These are phyloP conservation scores for Sanghuangporus baumii DNA, from an alignment of 1,284 basidiomycete species.

Conservation along the genomic window DNA sequence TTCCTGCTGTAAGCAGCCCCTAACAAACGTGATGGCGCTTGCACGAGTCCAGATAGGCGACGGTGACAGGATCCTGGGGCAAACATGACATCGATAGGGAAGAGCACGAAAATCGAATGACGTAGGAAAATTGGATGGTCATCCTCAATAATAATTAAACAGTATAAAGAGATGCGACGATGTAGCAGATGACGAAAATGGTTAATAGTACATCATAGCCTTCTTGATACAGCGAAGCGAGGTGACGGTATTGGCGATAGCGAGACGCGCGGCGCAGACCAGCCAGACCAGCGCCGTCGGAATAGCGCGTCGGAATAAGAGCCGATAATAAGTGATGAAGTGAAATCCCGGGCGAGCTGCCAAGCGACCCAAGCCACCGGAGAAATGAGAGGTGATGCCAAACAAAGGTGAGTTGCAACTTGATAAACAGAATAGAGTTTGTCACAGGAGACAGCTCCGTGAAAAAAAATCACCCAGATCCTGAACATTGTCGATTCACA, in stretches of 20 bases:
- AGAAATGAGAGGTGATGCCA: background rate
- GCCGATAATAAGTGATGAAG: background rate
- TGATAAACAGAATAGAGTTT: background rate
- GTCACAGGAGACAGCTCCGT: background rate
- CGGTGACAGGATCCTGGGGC: background rate
- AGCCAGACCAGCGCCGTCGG: constrained; percentile 7
- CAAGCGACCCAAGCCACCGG: background rate
- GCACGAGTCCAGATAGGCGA: background rate
- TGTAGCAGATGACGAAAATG: background rate
- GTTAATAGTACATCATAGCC: constrained; percentile 7
- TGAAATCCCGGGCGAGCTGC: background rate
- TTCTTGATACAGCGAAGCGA: constrained; percentile 4
- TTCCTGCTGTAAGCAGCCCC: no score
- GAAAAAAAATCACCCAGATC: background rate
- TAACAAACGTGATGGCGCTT: background rate
- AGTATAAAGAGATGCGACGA: background rate
- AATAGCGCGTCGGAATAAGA: background rate
- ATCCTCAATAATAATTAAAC: background rate
- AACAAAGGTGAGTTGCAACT: background rate
- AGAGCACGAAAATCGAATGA: background rate
- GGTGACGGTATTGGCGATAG: background rate
- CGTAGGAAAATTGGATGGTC: background rate
- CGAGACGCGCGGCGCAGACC: background rate
- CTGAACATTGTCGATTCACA: constrained; percentile 4
- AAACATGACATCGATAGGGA: background rate